Conservation (phyloP, 306 rosid species). For the Pterocarpus macrocarpus region DNA sequence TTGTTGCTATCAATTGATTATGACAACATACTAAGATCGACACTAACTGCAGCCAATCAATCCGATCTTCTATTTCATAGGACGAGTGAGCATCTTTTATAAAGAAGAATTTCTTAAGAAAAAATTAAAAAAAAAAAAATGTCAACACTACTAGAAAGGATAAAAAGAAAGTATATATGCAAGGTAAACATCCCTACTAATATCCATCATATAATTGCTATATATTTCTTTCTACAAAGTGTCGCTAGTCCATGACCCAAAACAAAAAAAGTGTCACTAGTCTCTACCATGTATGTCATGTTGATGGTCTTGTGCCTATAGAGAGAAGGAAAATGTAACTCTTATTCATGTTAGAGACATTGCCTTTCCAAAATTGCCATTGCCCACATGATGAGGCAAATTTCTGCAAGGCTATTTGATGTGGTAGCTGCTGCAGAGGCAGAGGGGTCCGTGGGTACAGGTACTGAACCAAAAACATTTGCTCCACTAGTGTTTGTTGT, state of each 20-base stretch:
- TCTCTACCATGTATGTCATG: constrained; percentile 23
- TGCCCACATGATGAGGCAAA: constrained; percentile 53
- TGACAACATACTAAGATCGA: background rate
- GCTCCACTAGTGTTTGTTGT: constrained; percentile 83
- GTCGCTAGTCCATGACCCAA: background rate
- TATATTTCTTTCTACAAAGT: constrained; percentile 14
- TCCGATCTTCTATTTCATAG: too few relatives aligned
- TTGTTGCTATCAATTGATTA: too few relatives aligned
- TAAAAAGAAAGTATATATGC: constrained; percentile 12
- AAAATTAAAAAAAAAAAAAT: background rate
- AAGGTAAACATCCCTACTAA: constrained; percentile 31
- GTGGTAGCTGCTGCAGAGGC: constrained; percentile 50
- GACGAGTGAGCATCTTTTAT: background rate
- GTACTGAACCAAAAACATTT: constrained; percentile 78
- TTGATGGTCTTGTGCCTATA: constrained; percentile 15
- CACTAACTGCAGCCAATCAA: too few relatives aligned
- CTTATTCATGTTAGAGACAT: constrained; percentile 18
- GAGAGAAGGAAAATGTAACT: constrained; percentile 36
- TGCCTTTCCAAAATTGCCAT: constrained; percentile 32
- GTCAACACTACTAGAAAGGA: background rate
- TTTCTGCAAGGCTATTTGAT: constrained; percentile 33
- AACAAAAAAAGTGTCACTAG: background rate
- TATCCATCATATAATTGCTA: constrained; percentile 34
- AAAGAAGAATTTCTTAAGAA: background rate
- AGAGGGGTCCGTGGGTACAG: constrained; percentile 67